Evolutionary conservation across 2,329 filamentous ascomycete species (phyloP).

Genomic region (Juglanconis oblonga): DNA sequence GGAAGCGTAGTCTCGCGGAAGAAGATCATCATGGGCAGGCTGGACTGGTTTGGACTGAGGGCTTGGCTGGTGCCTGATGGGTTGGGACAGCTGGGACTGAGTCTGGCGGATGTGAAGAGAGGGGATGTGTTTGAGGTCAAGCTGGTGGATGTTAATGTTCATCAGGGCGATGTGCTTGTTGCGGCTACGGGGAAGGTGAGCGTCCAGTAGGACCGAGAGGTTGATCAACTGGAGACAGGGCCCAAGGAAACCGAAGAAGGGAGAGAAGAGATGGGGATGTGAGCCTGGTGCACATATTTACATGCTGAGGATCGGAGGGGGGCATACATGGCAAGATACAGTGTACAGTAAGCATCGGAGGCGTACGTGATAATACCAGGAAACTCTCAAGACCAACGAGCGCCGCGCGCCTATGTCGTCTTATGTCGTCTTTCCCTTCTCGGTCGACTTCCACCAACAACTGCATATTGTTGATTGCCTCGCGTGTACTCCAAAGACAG

Average conservation of each 20-base stretch:
- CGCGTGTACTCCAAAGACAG: no score
- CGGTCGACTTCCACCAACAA: no score
- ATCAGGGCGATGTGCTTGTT: constrained; percentile 43
- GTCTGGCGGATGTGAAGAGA: constrained; percentile 37
- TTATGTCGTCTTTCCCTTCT: no score
- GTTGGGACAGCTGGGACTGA: constrained; percentile 34
- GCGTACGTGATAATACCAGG: no score
- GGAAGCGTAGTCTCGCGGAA: constrained; percentile 33
- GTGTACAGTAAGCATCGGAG: not conserved
- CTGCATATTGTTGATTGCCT: no score
- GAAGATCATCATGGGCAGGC: constrained; percentile 10
- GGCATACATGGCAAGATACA: not conserved
- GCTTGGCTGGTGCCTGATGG: constrained; percentile 39
- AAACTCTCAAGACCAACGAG: no score
- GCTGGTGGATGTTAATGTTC: constrained; percentile 52
- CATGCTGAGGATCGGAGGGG: no score
- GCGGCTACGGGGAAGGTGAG: constrained; percentile 37
- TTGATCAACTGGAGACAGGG: not conserved
- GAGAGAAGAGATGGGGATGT: not conserved
- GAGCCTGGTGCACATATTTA: no score
- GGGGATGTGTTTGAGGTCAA: constrained; percentile 57
- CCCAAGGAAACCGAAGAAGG: not conserved
- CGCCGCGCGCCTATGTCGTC: no score
- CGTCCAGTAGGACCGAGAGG: not conserved
- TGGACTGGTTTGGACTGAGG: constrained; percentile 49